Conservation (phyloP, 2,329 filamentous ascomycete genomes). For the Monosporascus sp. region DNA sequence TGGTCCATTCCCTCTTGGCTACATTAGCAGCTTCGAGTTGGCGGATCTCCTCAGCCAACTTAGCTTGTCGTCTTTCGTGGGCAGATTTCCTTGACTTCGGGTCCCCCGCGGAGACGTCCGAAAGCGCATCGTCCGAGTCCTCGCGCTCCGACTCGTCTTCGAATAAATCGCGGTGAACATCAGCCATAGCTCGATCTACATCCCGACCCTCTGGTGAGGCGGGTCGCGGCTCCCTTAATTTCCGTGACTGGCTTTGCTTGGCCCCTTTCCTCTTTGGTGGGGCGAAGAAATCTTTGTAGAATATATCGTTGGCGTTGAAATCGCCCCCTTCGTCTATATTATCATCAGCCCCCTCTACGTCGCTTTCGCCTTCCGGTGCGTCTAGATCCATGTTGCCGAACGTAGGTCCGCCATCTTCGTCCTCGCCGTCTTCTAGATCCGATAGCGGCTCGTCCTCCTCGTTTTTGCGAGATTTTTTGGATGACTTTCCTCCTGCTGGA, state of each 20-base stretch:
- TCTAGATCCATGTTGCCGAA: constrained; percentile 76
- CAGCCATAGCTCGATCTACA: constrained; percentile 75
- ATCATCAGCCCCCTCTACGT: constrained; percentile 54
- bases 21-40: constrained; percentile 84
- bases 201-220: constrained; percentile 54
- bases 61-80: constrained; percentile 81
- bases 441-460: constrained; percentile 32
- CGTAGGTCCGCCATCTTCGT: constrained; percentile 73
- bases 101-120: constrained; percentile 62
- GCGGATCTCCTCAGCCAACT: constrained; percentile 83
- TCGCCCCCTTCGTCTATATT: constrained; percentile 50
- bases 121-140: constrained; percentile 59
- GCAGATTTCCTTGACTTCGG: constrained; percentile 71
- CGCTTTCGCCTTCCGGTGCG: constrained; percentile 62
- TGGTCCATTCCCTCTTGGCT: constrained; percentile 83
- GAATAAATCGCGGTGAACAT: constrained; percentile 85
- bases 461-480: constrained; percentile 30
- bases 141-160: constrained; percentile 66
- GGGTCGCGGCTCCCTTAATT: constrained; percentile 33
- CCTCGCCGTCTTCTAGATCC: constrained; percentile 48
- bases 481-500: constrained; percentile 18
- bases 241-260: constrained; percentile 44
- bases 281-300: constrained; percentile 90
- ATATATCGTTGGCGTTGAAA: constrained; percentile 78
- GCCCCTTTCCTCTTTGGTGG: constrained; percentile 69